Evolutionary conservation across 1,139 yeast species (phyloP), one percentile per base, ranked within the genome.

Genomic region (Diutina scorzettiae): DNA sequence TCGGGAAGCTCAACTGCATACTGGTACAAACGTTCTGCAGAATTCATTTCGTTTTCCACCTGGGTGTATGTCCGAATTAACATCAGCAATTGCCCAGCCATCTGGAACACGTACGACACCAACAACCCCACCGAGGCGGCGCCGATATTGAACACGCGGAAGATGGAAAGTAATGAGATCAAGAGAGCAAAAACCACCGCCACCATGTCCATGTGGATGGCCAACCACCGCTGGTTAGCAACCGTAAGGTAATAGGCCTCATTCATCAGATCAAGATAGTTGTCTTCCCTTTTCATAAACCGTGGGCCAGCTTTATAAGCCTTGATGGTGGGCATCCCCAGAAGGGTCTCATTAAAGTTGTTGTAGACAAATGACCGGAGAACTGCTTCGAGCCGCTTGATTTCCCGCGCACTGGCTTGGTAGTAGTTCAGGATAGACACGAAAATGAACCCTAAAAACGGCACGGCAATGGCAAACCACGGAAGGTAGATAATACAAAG

Each of bases 161-260:
- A 44, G 3, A 49, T 51, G 46, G 53, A 51, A 4, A 51, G 44
- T 9, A 51, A 40, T 8, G 48, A 42, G 17, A 51, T 43, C 19
- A 50, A 25, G 2, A 51, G 18, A 4, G 47, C 46, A 14, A 49
- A 31, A 8, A 43, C 6, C 2, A 47, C 41, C 12, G 51, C 51
- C 6, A 51, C 43, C 3, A 44, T n/a, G 53, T 79, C 85, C 48
- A 83, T 63, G 45, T 80, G 73, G 42, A 81, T 60, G 17, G 79
- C 73, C 37, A 84, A 70, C 95, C 95, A 86, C 55, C 93, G 73
- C 61, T 84, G 95, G 48, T 76, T 74, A 0, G 80, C 83, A 49
- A 77, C 63, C 8, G 81, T 73, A 43, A 83, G 48, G 51, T 69
- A 80, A 51, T 80, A 78, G 1, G 91, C 83, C 51, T 82, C 82